Conservation (phyloP, 257 asterid species). For the Misopates orontium region DNA sequence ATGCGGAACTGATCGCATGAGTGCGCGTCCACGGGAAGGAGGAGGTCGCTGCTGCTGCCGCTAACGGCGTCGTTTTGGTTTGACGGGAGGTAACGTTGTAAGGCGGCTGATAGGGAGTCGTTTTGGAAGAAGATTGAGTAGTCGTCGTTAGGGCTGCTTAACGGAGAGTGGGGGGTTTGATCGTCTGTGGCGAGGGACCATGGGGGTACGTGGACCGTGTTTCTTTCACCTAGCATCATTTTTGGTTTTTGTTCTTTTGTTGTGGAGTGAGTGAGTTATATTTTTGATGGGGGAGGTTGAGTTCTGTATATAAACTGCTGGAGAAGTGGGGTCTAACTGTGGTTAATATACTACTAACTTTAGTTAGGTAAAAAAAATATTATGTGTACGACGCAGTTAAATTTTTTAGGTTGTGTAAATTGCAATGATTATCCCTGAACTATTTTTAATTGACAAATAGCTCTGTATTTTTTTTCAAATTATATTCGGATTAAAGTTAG, state of each 20-base stretch:
- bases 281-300: conserved; percentile 1
- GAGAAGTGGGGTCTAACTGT: conserved; percentile 46
- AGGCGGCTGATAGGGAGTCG: conserved; percentile 37
- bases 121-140: conserved; percentile 37
- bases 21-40: conserved; percentile 66
- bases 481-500: no score
- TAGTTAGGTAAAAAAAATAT: conserved; percentile 36
- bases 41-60: conserved; percentile 38
- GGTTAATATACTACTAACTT: conserved; percentile 36
- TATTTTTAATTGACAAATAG: no score
- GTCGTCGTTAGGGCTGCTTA: conserved; percentile 51
- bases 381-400: conserved; percentile 34
- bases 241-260: not conserved
- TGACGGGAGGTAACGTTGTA: conserved; percentile 63
- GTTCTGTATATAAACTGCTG: conserved; percentile 55
- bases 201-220: conserved; percentile 54
- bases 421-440: no score
- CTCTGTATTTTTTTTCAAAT: no score
- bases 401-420: not conserved
- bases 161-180: conserved; percentile 8
- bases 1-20: conserved; percentile 83
- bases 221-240: conserved; percentile 58
- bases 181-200: conserved; percentile 53
- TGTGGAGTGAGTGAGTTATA: not conserved
- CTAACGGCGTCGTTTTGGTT: conserved; percentile 36